phyloP scores from a whole-genome alignment of 805 yeast species.

The Yarrowia bubula region DNA sequence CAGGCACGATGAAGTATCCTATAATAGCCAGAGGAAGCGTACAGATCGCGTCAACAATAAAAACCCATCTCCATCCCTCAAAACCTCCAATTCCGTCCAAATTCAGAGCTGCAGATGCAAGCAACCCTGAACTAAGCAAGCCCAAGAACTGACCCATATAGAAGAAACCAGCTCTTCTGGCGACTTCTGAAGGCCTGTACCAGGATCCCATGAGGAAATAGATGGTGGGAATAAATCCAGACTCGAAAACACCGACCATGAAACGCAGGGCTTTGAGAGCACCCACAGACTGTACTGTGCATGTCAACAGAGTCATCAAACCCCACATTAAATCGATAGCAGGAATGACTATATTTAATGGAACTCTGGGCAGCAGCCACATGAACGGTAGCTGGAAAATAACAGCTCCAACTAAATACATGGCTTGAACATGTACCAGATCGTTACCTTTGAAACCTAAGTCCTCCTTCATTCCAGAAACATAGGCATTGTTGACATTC shows the following conservation, averaged over 20 bases:
- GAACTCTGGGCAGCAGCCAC: slow-evolving; percentile 53
- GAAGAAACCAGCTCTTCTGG: slow-evolving; percentile 64
- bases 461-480: slow-evolving; percentile 62
- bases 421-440: slow-evolving; percentile 61
- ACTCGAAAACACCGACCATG: slow-evolving; percentile 64
- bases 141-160: slow-evolving; percentile 80
- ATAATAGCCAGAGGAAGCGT: slow-evolving; percentile 39
- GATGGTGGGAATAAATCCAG: slow-evolving; percentile 72
- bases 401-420: slow-evolving; percentile 70
- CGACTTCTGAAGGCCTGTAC: slow-evolving; percentile 63
- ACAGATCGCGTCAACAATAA: slow-evolving; percentile 50
- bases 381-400: slow-evolving; percentile 64
- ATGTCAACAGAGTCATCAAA: slow-evolving; percentile 61
- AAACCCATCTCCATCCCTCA: slow-evolving; percentile 57
- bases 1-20: slow-evolving; percentile 42
- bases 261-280: slow-evolving; percentile 62
- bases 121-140: slow-evolving; percentile 61
- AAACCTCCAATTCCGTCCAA: slow-evolving; percentile 47
- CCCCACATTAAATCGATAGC: slow-evolving; percentile 61
- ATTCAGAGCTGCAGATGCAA: slow-evolving; percentile 50
- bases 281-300: slow-evolving; percentile 57
- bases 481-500: slow-evolving; percentile 76
- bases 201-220: slow-evolving; percentile 67
- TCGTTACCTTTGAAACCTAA: slow-evolving; percentile 56
- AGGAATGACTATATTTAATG: slow-evolving; percentile 65